Evolutionary conservation across 148 eudicot genomes (phyloP).

Genomic region (Rhododendron mucronatum): DNA sequence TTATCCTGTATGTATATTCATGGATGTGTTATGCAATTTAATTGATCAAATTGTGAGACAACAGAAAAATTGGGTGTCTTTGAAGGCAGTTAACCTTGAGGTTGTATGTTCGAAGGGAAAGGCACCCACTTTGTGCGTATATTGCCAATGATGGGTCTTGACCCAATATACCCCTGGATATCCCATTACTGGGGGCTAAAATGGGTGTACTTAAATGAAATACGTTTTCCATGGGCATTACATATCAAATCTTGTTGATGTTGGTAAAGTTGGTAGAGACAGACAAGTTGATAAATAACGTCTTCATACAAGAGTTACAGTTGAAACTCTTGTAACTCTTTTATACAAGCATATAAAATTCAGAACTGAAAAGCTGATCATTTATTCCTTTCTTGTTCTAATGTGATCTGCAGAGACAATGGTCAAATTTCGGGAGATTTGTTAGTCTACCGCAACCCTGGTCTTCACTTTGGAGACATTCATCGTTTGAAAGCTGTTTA

Average conservation of each 20-base stretch:
- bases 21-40: not conserved
- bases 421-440: slow-evolving; percentile 65
- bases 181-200: not conserved
- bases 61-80: not conserved
- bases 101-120: not conserved
- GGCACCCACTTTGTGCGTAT: not conserved
- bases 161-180: not conserved
- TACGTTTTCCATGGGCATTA: not conserved
- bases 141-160: not conserved
- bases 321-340: not conserved
- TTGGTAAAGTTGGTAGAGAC: not conserved
- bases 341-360: not conserved
- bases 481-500: slow-evolving; percentile 58
- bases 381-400: not conserved
- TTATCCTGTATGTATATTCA: slow-evolving; percentile 59
- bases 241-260: not conserved
- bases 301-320: not conserved
- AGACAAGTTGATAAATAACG: not conserved
- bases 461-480: slow-evolving; percentile 74
- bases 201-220: not conserved
- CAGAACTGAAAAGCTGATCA: not conserved
- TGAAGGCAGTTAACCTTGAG: not conserved
- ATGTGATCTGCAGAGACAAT: slow-evolving; percentile 43
- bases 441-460: slow-evolving; percentile 78
- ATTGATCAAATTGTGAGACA: not conserved